A percentile compares a stretch with the other conserved stretches of the same genome.
Conservation (phyloP, 2,329 filamentous ascomycete genomes). For the Fusarium mundagurra region DNA sequence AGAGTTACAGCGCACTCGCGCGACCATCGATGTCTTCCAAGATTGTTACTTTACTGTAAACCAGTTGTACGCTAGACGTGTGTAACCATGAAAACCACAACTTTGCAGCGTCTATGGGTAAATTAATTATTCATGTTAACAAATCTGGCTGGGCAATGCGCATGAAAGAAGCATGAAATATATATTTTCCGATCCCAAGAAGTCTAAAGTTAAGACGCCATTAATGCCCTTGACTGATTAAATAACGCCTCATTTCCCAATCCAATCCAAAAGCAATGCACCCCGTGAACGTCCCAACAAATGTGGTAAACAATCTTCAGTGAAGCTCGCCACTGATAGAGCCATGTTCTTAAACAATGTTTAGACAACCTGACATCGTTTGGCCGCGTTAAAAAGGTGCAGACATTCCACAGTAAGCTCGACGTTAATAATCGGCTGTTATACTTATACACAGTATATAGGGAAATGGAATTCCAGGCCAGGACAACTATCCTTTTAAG, state of each 20-base stretch:
- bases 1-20: neutral
- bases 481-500: constrained; percentile 42
- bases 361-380: neutral
- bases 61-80: neutral
- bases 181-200: constrained; percentile 16
- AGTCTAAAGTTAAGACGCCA: constrained; percentile 26
- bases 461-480: neutral
- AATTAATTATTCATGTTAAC: neutral
- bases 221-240: constrained; percentile 10
- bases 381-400: neutral
- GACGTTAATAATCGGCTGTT: neutral
- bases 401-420: neutral
- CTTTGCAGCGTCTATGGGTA: constrained; percentile 6
- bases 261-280: constrained; percentile 12
- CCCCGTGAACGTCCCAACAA: neutral
- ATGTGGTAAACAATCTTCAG: neutral
- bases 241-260: constrained; percentile 23
- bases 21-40: neutral
- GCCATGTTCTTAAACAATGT: neutral
- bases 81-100: constrained; percentile 1
- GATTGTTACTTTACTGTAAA: neutral
- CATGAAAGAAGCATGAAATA: neutral
- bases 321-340: neutral
- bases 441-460: constrained; percentile 21
- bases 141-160: neutral